A percentile compares a stretch with the other conserved stretches of the same genome.
Evolutionary conservation across 1,284 basidiomycete genomes (phyloP).

Genomic region (Taiwanofungus camphoratus): DNA sequence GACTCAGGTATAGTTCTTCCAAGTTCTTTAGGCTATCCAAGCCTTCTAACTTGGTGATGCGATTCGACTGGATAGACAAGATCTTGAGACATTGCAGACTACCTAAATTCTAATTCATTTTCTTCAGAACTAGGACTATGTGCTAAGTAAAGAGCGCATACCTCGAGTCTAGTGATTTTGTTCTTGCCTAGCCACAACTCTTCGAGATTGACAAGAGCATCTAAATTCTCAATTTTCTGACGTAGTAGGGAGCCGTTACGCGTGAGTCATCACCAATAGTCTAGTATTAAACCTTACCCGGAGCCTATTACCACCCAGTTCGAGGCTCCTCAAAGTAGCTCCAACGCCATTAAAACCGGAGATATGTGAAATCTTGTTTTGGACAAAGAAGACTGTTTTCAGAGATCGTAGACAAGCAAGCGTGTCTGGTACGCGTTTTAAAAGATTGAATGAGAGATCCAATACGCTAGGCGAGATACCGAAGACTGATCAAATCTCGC

Average conservation of each 20-base stretch:
- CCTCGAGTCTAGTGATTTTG: slow-evolving; percentile 87
- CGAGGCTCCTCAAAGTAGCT: slow-evolving; percentile 72
- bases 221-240: slow-evolving; percentile 85
- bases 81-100: slow-evolving; percentile 71
- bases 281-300: slow-evolving; percentile 55
- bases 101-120: slow-evolving; percentile 45
- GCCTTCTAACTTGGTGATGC: slow-evolving; percentile 85
- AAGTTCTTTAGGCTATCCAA: slow-evolving; percentile 69
- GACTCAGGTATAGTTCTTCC: slow-evolving; percentile 91
- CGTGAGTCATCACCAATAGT: too few species aligned
- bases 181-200: slow-evolving; percentile 99
- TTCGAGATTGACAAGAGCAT: slow-evolving; percentile 77
- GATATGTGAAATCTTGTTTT: slow-evolving; percentile 90
- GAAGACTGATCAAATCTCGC: not conserved
- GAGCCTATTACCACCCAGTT: slow-evolving; percentile 90
- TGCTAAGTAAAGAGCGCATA: slow-evolving; percentile 23
- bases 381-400: slow-evolving; percentile 87
- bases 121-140: too few species aligned
- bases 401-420: slow-evolving; percentile 58
- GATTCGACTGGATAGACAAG: slow-evolving; percentile 88
- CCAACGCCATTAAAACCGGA: slow-evolving; percentile 57
- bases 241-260: too few species aligned
- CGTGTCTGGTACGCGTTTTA: slow-evolving; percentile 65
- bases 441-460: slow-evolving; percentile 94
- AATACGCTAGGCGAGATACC: slow-evolving; percentile 49